Evolutionary conservation across 148 eudicot genomes (phyloP).

Genomic region (Rheum nobile): DNA sequence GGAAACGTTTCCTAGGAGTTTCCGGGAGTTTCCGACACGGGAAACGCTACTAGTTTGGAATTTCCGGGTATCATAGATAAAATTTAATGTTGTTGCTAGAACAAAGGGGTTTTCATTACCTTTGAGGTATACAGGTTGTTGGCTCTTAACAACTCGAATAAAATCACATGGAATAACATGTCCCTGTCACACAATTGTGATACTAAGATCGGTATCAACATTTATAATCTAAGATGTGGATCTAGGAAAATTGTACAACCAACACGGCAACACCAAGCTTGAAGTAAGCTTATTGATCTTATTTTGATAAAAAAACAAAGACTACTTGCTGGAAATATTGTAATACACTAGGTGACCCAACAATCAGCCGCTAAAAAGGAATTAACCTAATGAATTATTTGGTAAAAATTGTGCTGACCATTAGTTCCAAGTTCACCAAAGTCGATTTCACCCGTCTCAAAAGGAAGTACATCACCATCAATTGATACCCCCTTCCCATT

Average conservation of each 20-base stretch:
- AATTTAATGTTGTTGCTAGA: neutral
- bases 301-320: neutral
- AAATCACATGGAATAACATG: conserved; percentile 96
- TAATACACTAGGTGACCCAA: neutral
- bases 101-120: conserved; percentile 25
- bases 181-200: conserved; percentile 40
- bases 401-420: conserved; percentile 98
- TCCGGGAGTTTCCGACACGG: too few relatives aligned
- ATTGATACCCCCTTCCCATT: conserved; percentile 98
- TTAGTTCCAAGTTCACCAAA: conserved; percentile 99
- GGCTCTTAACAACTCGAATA: conserved; percentile 86
- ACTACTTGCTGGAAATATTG: neutral
- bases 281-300: neutral
- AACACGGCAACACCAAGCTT: neutral
- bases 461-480: conserved; percentile 78
- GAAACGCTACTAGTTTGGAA: too few relatives aligned
- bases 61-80: too few relatives aligned
- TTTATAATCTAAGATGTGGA: neutral
- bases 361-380: neutral
- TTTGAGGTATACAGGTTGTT: conserved; percentile 88
- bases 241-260: neutral
- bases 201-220: neutral
- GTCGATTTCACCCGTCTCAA: conserved; percentile 90
- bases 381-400: conserved; percentile 91
- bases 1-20: too few relatives aligned